Conservation (phyloP, 83 land plant genomes). For the Isoetes engelmannii region DNA sequence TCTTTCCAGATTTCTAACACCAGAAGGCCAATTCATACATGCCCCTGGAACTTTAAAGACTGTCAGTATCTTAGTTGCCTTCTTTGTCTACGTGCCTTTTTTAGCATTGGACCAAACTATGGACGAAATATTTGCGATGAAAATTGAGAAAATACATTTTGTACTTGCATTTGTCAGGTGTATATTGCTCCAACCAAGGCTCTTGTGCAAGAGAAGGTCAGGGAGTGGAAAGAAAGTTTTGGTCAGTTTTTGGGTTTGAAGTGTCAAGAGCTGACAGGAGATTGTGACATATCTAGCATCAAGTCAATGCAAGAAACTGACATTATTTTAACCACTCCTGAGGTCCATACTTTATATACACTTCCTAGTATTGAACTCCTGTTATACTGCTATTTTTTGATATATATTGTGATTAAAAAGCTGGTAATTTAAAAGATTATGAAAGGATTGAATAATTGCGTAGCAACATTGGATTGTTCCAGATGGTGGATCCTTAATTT, state of each 20-base stretch:
- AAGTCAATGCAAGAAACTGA: constrained; percentile 76
- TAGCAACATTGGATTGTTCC: no score
- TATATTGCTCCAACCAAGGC: constrained; percentile 96
- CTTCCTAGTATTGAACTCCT: not conserved
- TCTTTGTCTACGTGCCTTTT: not conserved
- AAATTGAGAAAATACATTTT: not conserved
- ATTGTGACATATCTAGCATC: constrained; percentile 49
- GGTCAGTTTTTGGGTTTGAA: constrained; percentile 57
- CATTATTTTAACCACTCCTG: constrained; percentile 92
- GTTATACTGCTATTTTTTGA: not conserved
- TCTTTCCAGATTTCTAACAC: constrained; percentile 51
- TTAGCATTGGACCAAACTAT: not conserved
- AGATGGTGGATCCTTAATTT: no score
- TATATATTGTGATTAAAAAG: no score
- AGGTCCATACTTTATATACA: constrained; percentile 66
- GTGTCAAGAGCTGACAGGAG: constrained; percentile 91
- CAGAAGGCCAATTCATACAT: constrained; percentile 52
- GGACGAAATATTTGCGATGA: not conserved
- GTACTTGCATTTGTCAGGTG: constrained; percentile 35
- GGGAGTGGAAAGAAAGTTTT: constrained; percentile 81
- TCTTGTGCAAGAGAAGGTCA: constrained; percentile 84
- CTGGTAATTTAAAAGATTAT: no score
- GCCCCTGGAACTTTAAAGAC: constrained; percentile 68
- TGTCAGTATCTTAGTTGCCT: constrained; percentile 31
- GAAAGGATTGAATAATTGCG: no score